Evolutionary conservation across 2,329 filamentous ascomycete species (phyloP).

Genomic region (Beauveria rudraprayagi): DNA sequence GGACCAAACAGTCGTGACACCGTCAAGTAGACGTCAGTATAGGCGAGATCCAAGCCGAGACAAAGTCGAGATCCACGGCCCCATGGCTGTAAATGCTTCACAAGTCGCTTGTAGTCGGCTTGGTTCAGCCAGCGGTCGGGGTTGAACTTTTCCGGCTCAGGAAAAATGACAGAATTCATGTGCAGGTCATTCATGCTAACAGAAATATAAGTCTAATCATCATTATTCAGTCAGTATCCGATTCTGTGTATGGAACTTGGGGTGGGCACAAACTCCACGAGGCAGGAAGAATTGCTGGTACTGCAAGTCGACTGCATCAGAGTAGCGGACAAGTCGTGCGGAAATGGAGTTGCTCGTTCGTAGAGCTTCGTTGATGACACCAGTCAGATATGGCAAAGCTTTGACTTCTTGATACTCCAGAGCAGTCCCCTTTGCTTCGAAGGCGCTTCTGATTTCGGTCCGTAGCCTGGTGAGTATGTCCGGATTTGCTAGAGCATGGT

Average conservation of each 20-base stretch:
- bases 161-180: neutral
- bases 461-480: neutral
- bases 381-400: neutral
- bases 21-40: neutral
- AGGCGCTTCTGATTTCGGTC: neutral
- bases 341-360: neutral
- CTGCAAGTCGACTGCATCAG: neutral
- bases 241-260: neutral
- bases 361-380: neutral
- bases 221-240: neutral
- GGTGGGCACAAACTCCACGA: neutral
- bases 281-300: neutral
- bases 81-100: neutral
- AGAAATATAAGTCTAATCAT: neutral
- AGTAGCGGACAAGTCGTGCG: neutral
- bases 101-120: neutral
- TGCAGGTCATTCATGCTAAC: neutral
- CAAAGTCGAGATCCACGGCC: neutral
- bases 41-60: neutral
- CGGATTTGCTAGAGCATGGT: neutral
- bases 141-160: neutral
- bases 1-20: neutral
- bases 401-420: neutral
- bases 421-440: neutral
- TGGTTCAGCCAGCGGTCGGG: neutral